Conservation (phyloP, 768 basidiomycete genomes). For the Panellus pusillus region DNA sequence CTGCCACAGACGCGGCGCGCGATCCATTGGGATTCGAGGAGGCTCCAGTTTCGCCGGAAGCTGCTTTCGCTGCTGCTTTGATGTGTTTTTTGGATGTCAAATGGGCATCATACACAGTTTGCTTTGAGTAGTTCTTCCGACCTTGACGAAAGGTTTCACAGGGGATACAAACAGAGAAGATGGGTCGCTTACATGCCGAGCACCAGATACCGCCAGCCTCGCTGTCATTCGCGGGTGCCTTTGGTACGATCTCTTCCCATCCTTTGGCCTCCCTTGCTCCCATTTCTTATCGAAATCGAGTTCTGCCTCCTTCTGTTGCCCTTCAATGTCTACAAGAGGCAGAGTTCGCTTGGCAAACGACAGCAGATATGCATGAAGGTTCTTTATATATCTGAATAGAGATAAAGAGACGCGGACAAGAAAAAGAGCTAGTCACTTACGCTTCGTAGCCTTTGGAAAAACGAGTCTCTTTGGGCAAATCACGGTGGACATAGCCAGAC, state of each 20-base stretch:
- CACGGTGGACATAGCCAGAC: constrained; percentile 59
- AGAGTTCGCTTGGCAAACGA: constrained; percentile 85
- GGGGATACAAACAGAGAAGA: background rate
- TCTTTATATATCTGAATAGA: constrained; percentile 71
- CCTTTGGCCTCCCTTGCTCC: constrained; percentile 72
- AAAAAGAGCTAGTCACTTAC: constrained; percentile 43
- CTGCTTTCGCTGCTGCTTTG: constrained; percentile 79
- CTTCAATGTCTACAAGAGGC: constrained; percentile 77
- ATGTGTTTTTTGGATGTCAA: constrained; percentile 94
- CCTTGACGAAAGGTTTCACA: constrained; percentile 45
- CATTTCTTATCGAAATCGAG: constrained; percentile 77
- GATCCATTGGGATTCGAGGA: constrained; percentile 57
- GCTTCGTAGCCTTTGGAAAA: constrained; percentile 75
- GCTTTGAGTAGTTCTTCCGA: constrained; percentile 93
- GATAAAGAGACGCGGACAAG: constrained; percentile 2
- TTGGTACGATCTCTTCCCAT: constrained; percentile 65
- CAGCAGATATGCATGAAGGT: constrained; percentile 78
- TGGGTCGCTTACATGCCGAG: constrained; percentile 69
- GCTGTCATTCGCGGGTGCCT: constrained; percentile 44
- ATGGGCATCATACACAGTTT: constrained; percentile 97
- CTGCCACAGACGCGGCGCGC: constrained; percentile 33
- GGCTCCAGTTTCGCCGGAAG: constrained; percentile 40
- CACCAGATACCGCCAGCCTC: constrained; percentile 82
- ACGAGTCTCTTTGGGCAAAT: constrained; percentile 68
- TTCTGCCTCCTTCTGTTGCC: constrained; percentile 62